phyloP scores from a whole-genome alignment of 345 rosid species.

The Xanthoceras sorbifolium region DNA sequence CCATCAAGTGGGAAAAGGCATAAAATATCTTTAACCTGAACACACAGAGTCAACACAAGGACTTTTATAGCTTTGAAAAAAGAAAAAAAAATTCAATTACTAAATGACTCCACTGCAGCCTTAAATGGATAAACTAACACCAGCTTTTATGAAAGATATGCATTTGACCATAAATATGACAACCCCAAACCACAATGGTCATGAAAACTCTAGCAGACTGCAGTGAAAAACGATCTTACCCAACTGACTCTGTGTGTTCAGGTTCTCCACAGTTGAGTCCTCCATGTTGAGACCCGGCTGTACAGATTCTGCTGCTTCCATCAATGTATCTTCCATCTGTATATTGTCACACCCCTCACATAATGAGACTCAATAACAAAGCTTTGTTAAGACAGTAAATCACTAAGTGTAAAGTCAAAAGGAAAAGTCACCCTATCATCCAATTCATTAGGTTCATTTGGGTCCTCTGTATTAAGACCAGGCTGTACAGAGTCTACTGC shows the following conservation, averaged over 20 bases:
- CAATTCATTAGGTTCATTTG: constrained; percentile 27
- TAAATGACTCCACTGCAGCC: not conserved
- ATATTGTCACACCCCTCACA: constrained; percentile 25
- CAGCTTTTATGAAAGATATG: not conserved
- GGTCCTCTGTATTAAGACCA: constrained; percentile 24
- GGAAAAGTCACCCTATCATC: constrained; percentile 42
- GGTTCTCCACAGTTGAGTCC: constrained; percentile 26
- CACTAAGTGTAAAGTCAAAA: constrained; percentile 11
- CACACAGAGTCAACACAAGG: not conserved
- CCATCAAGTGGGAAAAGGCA: not conserved
- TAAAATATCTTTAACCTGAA: not conserved
- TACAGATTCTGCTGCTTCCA: constrained; percentile 36
- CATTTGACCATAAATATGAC: constrained; percentile 12
- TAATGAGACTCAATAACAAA: constrained; percentile 22
- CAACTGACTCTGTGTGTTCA: constrained; percentile 28
- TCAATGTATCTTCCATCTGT: constrained; percentile 37
- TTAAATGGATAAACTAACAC: not conserved
- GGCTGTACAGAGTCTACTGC: constrained; percentile 31
- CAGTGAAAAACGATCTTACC: constrained; percentile 47
- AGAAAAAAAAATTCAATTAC: no score
- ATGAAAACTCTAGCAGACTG: constrained; percentile 7
- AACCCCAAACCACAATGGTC: not conserved
- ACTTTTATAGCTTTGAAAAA: no score
- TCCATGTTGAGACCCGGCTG: constrained; percentile 27
- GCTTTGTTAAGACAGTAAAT: constrained; percentile 22